Evolutionary conservation across 495 filamentous ascomycete species (phyloP), one percentile per base, ranked within the genome.

Genomic region (Penicillium lividum): DNA sequence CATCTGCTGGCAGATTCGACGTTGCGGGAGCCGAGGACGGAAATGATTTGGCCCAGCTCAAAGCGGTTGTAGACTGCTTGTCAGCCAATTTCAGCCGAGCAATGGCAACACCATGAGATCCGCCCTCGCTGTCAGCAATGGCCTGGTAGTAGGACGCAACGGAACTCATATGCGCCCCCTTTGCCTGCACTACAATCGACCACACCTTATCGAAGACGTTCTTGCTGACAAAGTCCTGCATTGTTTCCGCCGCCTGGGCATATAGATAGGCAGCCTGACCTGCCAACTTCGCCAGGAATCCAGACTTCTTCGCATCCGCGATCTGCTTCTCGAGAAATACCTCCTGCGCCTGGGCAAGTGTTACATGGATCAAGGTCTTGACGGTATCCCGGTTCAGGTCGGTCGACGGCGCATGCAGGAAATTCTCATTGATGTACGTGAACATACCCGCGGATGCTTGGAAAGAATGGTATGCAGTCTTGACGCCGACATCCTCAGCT

Each of bases 361-460:
- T 97, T 57, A 98, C 84, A 51, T 85, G 84, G 68, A 98, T 98
- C 58, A 98, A 72, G 1, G 92, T 92, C 75, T 96, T 97, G 58
- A 98, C 90, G 3, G 94, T 98, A 15, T 98, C 92, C 58, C 93
- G 81, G 70, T 93, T 97, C 34, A 98, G 75, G 67, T 98, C 94
- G 28, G 90, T 94, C 9, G 92, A 97, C 4, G 94, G 94, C 34
- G 94, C 94, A 68, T 98, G 95, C 42, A 97, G 77, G 73, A 98
- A 98, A 75, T 98, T 98, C 76, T 98, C 93, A 72, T 98, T 98
- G 77, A 98, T 98, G 66, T 98, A 98, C 18, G 92, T 97, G 73
- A 98, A 98, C 94, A 98, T 98, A 72, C 94, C 94, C 10, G 94
- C 94, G 27, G 93, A 89, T 34, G 94, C 94, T 71, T 98, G 94